Percentiles rank a stretch among this genome's conserved stretches.
Evolutionary conservation across 2,329 filamentous ascomycete genomes (phyloP).

Genomic region (Fusarium cicatricum): DNA sequence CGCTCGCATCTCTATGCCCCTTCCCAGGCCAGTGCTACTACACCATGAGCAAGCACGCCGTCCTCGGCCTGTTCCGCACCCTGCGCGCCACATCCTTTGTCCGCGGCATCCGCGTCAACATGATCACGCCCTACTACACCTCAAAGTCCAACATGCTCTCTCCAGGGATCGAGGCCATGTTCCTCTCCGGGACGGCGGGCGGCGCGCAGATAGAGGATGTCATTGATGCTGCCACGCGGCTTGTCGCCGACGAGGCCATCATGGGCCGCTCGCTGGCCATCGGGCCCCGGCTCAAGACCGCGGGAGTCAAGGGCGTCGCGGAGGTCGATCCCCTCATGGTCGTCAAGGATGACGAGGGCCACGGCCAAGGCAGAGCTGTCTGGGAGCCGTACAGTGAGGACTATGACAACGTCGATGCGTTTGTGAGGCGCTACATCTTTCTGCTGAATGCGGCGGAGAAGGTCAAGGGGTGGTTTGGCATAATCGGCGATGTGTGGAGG

Average conservation of each 20-base stretch:
- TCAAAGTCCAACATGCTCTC: constrained; percentile 66
- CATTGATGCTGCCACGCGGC: constrained; percentile 68
- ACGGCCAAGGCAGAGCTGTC: constrained; percentile 54
- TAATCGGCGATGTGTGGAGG: constrained; percentile 44
- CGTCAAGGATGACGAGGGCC: constrained; percentile 46
- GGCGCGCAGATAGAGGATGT: constrained; percentile 65
- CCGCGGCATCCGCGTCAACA: constrained; percentile 67
- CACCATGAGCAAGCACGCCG: constrained; percentile 69
- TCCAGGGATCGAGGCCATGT: constrained; percentile 52
- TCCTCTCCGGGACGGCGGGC: constrained; percentile 62
- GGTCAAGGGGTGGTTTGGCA: constrained; percentile 63
- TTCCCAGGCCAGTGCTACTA: constrained; percentile 61
- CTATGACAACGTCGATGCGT: constrained; percentile 63
- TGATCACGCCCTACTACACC: constrained; percentile 73
- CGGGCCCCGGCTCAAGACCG: constrained; percentile 58
- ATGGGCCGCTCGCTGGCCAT: constrained; percentile 65
- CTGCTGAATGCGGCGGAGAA: constrained; percentile 61
- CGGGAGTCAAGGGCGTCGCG: constrained; percentile 40
- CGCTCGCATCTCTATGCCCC: constrained; percentile 63
- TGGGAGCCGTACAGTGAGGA: constrained; percentile 71
- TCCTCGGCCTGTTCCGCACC: constrained; percentile 70
- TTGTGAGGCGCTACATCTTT: constrained; percentile 60
- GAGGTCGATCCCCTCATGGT: constrained; percentile 43
- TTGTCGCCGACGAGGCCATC: constrained; percentile 66
- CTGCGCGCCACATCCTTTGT: constrained; percentile 57